phyloP scores from a whole-genome alignment of 2,329 filamentous ascomycete genomes.

The Corynespora cassiicola region DNA sequence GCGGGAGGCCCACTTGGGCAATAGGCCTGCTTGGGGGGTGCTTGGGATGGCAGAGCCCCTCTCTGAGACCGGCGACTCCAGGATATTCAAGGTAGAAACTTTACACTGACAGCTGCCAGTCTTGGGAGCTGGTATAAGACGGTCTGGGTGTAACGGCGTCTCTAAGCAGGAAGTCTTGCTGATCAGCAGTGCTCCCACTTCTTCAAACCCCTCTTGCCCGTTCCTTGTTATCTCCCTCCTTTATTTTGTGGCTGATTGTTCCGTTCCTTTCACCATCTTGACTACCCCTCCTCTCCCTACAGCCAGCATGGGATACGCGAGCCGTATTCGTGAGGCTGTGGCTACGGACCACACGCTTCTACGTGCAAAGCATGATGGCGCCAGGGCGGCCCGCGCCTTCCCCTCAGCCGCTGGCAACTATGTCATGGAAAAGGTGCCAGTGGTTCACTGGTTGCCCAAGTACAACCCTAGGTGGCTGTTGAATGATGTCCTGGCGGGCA shows the following conservation, averaged over 20 bases:
- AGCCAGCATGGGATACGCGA: constrained; percentile 30
- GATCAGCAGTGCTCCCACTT: too few relatives aligned
- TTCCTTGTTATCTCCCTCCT: not conserved
- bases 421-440: constrained; percentile 65
- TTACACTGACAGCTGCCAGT: too few relatives aligned
- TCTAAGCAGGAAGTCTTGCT: too few relatives aligned
- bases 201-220: not conserved
- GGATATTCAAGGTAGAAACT: too few relatives aligned
- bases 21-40: too few relatives aligned
- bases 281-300: constrained; percentile 1
- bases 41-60: too few relatives aligned
- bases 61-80: too few relatives aligned
- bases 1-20: too few relatives aligned
- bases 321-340: constrained; percentile 22
- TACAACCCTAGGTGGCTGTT: constrained; percentile 68
- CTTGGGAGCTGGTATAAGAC: too few relatives aligned
- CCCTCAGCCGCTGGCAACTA: constrained; percentile 64
- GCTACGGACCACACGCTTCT: constrained; percentile 35
- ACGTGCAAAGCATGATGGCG: constrained; percentile 34
- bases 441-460: constrained; percentile 67
- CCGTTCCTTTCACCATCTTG: constrained; percentile 3
- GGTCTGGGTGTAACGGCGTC: too few relatives aligned
- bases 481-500: constrained; percentile 67
- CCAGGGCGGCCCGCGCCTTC: constrained; percentile 46
- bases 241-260: too few relatives aligned